Base-by-base conservation (phyloP, 805 yeast genomes). In the Monosporozyma solicola region DNA sequence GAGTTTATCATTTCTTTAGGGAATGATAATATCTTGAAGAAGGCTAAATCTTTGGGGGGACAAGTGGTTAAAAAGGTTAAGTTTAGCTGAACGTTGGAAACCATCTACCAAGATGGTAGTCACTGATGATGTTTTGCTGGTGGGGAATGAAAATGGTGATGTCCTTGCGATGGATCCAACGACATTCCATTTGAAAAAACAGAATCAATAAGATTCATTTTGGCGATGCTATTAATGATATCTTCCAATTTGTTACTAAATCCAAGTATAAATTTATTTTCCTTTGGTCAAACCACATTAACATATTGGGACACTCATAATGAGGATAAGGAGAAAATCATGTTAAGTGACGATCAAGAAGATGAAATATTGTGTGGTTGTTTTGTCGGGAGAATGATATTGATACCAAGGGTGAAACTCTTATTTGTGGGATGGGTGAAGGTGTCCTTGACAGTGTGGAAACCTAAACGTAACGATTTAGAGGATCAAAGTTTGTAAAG, bases 391-490 rank as follows among this genome's bases (percentile, higher is more conserved):
- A 84, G 56, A 24, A 22, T 15, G 46, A 43, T 43, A n/a, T 27
- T 10, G 78, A 78, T 1, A 77, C 81, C 13, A 78, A 76, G 48
- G 87, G 83, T 51, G 83, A 80, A 20, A 76, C 80, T 0, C 77
- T 83, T 3, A 79, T 85, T 3, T 90, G 91, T 59, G 92, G 96
- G 47, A 90, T 89, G 85, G 89, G 95, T 15, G 94, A 85, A 63
- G 98, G 98, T 3, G 79, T 88, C 13, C 13, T 75, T 89, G 6
- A 89, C 98, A 0, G 73, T 86, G 13, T 92, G 99, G 99, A 82
- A 80, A 59, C 82, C 85, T 29, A 74, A 79, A 32, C 79, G 79
- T 63, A 88, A 87, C 63, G 78, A 78, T 45, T 77, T 82, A 55
- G 75, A 72, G 54, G 97, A 92, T 92, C 20, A 82, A 82, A 57